Percentiles rank a stretch among this genome's conserved stretches.
Conservation (phyloP, 2,329 filamentous ascomycete species). For the Didymella lethalis region DNA sequence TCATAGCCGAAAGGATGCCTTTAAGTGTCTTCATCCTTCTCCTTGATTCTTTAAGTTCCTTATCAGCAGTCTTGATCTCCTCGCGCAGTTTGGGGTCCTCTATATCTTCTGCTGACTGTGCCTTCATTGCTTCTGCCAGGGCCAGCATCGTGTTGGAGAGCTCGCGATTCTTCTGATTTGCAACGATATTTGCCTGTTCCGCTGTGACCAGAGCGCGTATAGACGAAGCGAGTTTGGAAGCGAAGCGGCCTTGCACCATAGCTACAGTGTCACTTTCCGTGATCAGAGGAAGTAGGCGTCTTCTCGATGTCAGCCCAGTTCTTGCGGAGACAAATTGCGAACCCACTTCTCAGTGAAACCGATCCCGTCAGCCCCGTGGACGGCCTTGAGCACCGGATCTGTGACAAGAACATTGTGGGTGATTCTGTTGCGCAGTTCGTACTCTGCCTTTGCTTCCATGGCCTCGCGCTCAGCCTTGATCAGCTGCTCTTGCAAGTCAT, state of each 20-base stretch:
- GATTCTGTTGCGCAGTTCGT: conserved; percentile 73
- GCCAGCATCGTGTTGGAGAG: conserved; percentile 69
- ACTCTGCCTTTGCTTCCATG: conserved; percentile 73
- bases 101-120: conserved; percentile 63
- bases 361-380: conserved; percentile 72
- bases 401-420: conserved; percentile 73
- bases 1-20: conserved; percentile 76
- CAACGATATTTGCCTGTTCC: conserved; percentile 65
- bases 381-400: conserved; percentile 78
- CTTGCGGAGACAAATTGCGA: background rate
- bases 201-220: conserved; percentile 63
- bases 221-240: conserved; percentile 61
- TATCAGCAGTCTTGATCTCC: conserved; percentile 67
- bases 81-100: conserved; percentile 61
- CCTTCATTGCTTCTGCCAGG: conserved; percentile 65
- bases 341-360: conserved; percentile 73
- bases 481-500: conserved; percentile 62
- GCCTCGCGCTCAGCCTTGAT: conserved; percentile 68
- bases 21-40: conserved; percentile 79
- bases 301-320: conserved; percentile 45
- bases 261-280: conserved; percentile 73
- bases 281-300: conserved; percentile 72
- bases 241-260: conserved; percentile 67
- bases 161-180: conserved; percentile 67
- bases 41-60: conserved; percentile 67